These are phyloP conservation scores for Sphagnum contortum DNA, from an alignment of 225 moss, liverwort and hornwort species.

Conservation along the genomic window DNA sequence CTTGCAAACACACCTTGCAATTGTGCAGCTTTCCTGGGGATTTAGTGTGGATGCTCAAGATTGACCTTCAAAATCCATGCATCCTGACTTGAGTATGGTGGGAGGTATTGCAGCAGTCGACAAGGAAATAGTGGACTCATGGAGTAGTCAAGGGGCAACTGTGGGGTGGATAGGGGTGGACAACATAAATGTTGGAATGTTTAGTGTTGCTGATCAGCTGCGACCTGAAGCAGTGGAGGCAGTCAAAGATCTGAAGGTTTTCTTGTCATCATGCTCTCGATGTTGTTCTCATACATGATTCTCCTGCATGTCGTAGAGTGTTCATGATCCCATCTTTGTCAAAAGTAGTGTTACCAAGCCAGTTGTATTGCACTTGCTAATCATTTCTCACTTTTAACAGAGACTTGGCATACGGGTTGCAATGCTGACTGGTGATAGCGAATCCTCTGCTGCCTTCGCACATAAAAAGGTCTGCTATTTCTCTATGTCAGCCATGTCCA, in stretches of 20 bases:
- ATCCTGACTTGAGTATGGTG: constrained; percentile 1
- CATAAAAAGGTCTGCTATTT: constrained; percentile 20
- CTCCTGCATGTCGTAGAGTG: too few species aligned
- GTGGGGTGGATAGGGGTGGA: constrained; percentile 47
- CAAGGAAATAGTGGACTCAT: constrained; percentile 31
- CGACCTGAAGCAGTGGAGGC: constrained; percentile 33
- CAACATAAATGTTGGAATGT: constrained; percentile 24
- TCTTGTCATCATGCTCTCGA: not conserved
- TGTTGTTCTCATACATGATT: not conserved
- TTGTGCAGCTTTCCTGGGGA: too few species aligned
- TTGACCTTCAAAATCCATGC: too few species aligned
- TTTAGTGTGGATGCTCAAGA: too few species aligned
- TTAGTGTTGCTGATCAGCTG: constrained; percentile 41
- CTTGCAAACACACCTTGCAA: too few species aligned
- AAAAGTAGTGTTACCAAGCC: too few species aligned
- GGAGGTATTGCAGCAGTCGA: constrained; percentile 5
- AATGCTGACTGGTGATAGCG: constrained; percentile 45
- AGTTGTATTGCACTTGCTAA: too few species aligned
- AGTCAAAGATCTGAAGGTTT: constrained; percentile 30
- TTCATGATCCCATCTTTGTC: too few species aligned
- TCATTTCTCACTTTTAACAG: constrained; percentile 4
- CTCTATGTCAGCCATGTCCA: too few species aligned
- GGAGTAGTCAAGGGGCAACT: constrained; percentile 34
- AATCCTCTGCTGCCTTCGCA: constrained; percentile 26
- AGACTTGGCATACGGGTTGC: constrained; percentile 37